Evolutionary conservation across 352 stramenopile genomes (phyloP).

Genomic region (Phytophthora aleatoria): DNA sequence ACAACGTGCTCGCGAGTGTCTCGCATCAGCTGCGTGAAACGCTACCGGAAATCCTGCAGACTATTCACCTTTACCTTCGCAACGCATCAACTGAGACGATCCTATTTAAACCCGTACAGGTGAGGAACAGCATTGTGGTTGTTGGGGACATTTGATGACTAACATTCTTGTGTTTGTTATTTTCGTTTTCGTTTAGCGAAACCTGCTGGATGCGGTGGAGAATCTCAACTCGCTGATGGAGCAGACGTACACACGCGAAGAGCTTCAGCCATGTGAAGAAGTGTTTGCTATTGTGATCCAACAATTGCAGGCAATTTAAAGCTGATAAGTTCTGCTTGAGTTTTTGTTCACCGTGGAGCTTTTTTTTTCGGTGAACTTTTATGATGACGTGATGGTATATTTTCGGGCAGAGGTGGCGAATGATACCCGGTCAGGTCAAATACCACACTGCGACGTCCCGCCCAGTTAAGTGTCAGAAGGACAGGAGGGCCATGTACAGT

Average conservation of each 20-base stretch:
- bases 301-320: slow-evolving; percentile 52
- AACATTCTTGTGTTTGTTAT: slow-evolving; percentile 1
- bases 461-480: too few species aligned
- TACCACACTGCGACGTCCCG: too few species aligned
- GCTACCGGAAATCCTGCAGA: slow-evolving; percentile 52
- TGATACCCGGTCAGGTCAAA: too few species aligned
- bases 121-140: slow-evolving; percentile 17
- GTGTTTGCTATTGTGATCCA: slow-evolving; percentile 47
- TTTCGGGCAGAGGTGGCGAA: too few species aligned
- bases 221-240: slow-evolving; percentile 63
- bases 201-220: slow-evolving; percentile 68
- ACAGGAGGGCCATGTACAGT: too few species aligned
- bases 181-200: slow-evolving; percentile 43
- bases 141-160: background rate
- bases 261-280: slow-evolving; percentile 49
- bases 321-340: too few species aligned
- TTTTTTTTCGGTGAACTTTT: too few species aligned
- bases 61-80: slow-evolving; percentile 77
- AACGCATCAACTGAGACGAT: slow-evolving; percentile 84
- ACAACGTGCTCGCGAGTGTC: slow-evolving; percentile 51
- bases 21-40: slow-evolving; percentile 44
- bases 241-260: slow-evolving; percentile 58
- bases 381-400: too few species aligned
- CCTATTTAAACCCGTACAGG: slow-evolving; percentile 85
- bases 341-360: too few species aligned